These are phyloP conservation scores for Talaromyces rugulosus DNA, from an alignment of 2,329 filamentous ascomycete species.

Conservation along the genomic window DNA sequence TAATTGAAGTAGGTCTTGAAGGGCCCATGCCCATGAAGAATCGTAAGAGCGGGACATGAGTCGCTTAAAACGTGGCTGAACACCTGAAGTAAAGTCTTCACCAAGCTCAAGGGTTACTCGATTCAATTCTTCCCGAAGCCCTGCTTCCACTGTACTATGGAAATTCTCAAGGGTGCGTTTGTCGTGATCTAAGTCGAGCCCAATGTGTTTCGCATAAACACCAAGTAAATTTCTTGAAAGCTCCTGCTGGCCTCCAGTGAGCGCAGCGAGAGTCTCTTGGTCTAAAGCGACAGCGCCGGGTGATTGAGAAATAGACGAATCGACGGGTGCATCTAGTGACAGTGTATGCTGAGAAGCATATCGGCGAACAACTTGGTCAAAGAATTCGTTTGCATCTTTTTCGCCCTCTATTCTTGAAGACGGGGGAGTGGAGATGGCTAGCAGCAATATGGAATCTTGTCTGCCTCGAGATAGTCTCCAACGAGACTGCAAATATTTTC, in stretches of 20 bases:
- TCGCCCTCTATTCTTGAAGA: conserved; percentile 60
- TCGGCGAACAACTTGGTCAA: conserved; percentile 83
- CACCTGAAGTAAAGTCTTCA: conserved; percentile 90
- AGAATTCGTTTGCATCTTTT: conserved; percentile 82
- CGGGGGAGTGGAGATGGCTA: neutral
- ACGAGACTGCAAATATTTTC: conserved; percentile 89
- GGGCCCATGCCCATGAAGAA: conserved; percentile 98
- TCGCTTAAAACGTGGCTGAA: conserved; percentile 87
- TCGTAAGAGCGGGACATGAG: conserved; percentile 96
- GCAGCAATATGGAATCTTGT: conserved; percentile 81
- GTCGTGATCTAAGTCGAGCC: conserved; percentile 89
- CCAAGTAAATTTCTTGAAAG: conserved; percentile 99
- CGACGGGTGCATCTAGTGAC: neutral
- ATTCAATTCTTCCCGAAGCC: conserved; percentile 88
- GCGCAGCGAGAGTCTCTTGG: neutral
- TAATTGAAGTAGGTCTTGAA: conserved; percentile 95
- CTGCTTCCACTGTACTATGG: conserved; percentile 71
- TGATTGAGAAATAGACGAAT: neutral
- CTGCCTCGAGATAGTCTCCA: conserved; percentile 85
- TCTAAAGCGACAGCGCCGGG: neutral
- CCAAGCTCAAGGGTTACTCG: conserved; percentile 94
- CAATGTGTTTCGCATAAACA: conserved; percentile 88
- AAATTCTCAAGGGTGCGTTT: conserved; percentile 87
- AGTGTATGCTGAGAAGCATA: conserved; percentile 77
- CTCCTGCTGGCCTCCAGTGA: conserved; percentile 40